Base-by-base conservation (phyloP, 306 rosid species). In the Oemleria cerasiformis region DNA sequence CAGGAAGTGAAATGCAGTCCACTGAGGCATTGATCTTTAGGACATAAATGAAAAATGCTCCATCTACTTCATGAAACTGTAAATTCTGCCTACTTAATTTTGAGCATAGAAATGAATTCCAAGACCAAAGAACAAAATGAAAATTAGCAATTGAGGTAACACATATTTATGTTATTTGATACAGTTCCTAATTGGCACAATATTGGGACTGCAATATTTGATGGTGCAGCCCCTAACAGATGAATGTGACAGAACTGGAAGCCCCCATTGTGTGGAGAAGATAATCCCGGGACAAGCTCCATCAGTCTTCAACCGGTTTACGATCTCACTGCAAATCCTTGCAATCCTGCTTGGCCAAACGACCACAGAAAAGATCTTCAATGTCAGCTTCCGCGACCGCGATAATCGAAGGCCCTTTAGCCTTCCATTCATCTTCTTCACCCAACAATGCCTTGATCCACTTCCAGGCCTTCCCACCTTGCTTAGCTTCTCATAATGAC, bases 201-300 rank as follows among this genome's bases (percentile, higher is more conserved):
- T 61, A 58, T 23, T 60, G 44, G 58, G 17, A 20, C 41, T 21
- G 68, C 34, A 55, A 23, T 21, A 34, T 72, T 48, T 72, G 59
- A 17, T 72, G 47, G 68, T 45, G 39, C 30, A 60, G 40, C 14
- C 11, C 66, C 74, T 66, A 11, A 63, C 43, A 55, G 90, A 83
- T 8, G 86, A 76, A 71, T 85, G 87, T 72, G 88, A 80, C 0
- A 90, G 48, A 85, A 82, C 82, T 15, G 96, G 96, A 68, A 90
- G 76, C 19, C 96, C 98, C 96, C 85, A 85, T 8, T 92, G 88
- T 23, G 91, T 71, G 10, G 84, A 78, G 20, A 88, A 77, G 78
- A 86, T 66, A 75, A 86, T 41, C 23, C 73, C 66, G 0, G 96
- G 88, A 55, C 65, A 77, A 0, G 55, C 73, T 59, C 70, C 82